A percentile compares a stretch with the other conserved stretches of the same genome.
These are phyloP conservation scores for Chaetomiaceae sp. DNA, from an alignment of 2,329 filamentous ascomycete genomes.

Conservation along the genomic window DNA sequence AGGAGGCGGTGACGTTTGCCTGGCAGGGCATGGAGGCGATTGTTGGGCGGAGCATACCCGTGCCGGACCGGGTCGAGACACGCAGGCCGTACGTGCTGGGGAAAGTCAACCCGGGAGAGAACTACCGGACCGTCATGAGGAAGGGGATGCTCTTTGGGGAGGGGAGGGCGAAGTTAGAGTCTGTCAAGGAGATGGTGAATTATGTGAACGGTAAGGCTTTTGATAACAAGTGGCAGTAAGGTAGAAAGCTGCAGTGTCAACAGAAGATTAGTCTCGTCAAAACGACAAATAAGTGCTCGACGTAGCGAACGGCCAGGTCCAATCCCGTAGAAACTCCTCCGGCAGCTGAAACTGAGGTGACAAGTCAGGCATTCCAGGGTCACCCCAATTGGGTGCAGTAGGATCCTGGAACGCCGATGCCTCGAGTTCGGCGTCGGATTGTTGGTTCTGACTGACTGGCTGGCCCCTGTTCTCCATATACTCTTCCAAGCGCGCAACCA, in stretches of 20 bases:
- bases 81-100: constrained; percentile 46
- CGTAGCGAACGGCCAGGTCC: constrained; percentile 14
- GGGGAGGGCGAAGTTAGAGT: constrained; percentile 35
- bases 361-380: constrained; percentile 9
- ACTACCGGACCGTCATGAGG: constrained; percentile 47
- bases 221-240: constrained; percentile 36
- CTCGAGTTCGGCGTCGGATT: background rate
- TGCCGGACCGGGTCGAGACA: constrained; percentile 48
- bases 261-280: constrained; percentile 3
- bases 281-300: constrained; percentile 17
- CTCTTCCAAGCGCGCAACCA: constrained; percentile 3
- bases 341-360: constrained; percentile 17
- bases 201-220: constrained; percentile 42
- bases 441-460: background rate
- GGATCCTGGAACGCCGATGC: background rate
- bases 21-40: constrained; percentile 56
- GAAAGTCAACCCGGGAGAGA: constrained; percentile 48
- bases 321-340: constrained; percentile 15
- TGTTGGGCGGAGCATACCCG: constrained; percentile 47
- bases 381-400: background rate
- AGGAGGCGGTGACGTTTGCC: constrained; percentile 55
- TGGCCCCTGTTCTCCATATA: constrained; percentile 3
- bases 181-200: constrained; percentile 46
- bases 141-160: constrained; percentile 47
- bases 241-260: no score